Evolutionary conservation across 176 grass and related monocot genomes (phyloP).

Genomic region (Thinopyrum elongatum): DNA sequence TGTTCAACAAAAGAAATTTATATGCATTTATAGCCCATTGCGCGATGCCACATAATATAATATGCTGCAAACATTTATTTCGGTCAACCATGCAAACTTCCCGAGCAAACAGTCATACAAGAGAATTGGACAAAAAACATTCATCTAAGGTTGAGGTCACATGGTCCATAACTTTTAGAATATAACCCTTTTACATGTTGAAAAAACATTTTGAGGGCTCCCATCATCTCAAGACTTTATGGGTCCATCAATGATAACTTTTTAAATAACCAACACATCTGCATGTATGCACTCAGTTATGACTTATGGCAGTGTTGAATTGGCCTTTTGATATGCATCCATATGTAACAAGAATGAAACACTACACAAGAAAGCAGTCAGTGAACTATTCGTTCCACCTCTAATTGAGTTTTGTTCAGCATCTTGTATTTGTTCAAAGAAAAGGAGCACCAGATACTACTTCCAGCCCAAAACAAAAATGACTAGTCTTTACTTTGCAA

Average conservation of each 20-base stretch:
- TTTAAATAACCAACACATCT: neutral
- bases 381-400: neutral
- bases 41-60: neutral
- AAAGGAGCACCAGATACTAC: neutral
- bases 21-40: neutral
- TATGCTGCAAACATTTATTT: slow-evolving; percentile 2
- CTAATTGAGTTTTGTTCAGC: slow-evolving; percentile 5
- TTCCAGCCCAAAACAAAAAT: neutral
- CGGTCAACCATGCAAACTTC: neutral
- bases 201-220: neutral
- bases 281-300: neutral
- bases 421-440: neutral
- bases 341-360: neutral
- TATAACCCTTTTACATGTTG: neutral
- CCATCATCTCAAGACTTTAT: neutral
- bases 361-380: neutral
- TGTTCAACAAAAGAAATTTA: slow-evolving; percentile 8
- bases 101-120: neutral
- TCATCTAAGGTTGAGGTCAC: neutral
- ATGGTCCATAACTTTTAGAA: slow-evolving; percentile 2
- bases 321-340: neutral
- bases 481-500: neutral
- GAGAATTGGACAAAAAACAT: neutral
- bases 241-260: neutral
- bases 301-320: neutral